phyloP scores from a whole-genome alignment of 257 asterid species.

The Fraxinus cuspidata region DNA sequence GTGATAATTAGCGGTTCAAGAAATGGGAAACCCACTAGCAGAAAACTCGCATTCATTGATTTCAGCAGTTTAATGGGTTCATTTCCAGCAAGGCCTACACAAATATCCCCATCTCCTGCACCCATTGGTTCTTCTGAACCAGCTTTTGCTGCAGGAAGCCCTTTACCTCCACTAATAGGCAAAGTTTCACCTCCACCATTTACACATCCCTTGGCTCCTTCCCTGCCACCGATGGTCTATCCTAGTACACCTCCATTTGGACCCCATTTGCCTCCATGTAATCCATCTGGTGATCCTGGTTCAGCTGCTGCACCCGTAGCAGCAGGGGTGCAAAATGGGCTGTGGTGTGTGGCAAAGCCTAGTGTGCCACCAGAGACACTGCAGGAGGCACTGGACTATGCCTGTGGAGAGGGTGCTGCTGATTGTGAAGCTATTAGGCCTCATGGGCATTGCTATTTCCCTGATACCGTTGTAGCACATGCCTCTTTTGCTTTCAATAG shows the following conservation, averaged over 20 bases:
- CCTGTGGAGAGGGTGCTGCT: slow-evolving; percentile 88
- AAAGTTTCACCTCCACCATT: slow-evolving; percentile 49
- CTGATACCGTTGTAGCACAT: slow-evolving; percentile 72
- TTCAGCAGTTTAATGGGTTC: slow-evolving; percentile 30
- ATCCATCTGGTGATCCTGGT: slow-evolving; percentile 45
- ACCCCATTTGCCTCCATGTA: slow-evolving; percentile 74
- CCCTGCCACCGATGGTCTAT: slow-evolving; percentile 29
- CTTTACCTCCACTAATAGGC: slow-evolving; percentile 79
- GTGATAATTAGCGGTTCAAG: slow-evolving; percentile 21
- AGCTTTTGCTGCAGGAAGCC: slow-evolving; percentile 47
- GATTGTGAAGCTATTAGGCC: slow-evolving; percentile 75
- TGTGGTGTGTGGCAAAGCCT: slow-evolving; percentile 97
- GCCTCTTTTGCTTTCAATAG: slow-evolving; percentile 92
- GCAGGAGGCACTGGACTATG: slow-evolving; percentile 80
- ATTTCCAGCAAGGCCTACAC: slow-evolving; percentile 55
- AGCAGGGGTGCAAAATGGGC: slow-evolving; percentile 35
- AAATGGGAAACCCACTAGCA: slow-evolving; percentile 36
- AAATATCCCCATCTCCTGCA: slow-evolving; percentile 42
- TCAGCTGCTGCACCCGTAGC: slow-evolving; percentile 39
- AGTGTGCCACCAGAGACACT: slow-evolving; percentile 80
- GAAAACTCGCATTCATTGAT: slow-evolving; percentile 58
- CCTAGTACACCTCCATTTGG: slow-evolving; percentile 35
- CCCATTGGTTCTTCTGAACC: slow-evolving; percentile 41
- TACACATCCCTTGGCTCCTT: slow-evolving; percentile 40
- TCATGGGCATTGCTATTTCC: slow-evolving; percentile 66